phyloP scores from a whole-genome alignment of 129 eudicot genomes.

The Flaveria bidentis region DNA sequence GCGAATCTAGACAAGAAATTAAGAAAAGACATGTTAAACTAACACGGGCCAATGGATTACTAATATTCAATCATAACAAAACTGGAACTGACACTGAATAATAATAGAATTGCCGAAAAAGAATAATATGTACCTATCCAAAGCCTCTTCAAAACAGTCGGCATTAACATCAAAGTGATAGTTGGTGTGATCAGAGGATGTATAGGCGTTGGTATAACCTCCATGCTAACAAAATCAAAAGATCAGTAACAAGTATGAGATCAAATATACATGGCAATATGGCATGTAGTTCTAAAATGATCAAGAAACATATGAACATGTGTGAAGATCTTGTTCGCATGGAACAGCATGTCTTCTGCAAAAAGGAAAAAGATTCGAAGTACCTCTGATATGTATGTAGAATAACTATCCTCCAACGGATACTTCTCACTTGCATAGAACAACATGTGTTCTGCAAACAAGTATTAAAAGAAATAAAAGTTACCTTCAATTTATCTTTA shows the following conservation, averaged over 20 bases:
- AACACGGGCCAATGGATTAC: conserved; percentile 17
- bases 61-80: neutral
- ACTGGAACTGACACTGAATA: conserved; percentile 4
- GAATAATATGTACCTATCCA: conserved; percentile 67
- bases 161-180: conserved; percentile 83
- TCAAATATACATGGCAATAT: neutral
- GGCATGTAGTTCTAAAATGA: neutral
- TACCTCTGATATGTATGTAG: conserved; percentile 91
- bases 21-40: conserved; percentile 28
- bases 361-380: neutral
- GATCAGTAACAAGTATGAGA: neutral
- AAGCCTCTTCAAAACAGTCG: conserved; percentile 89
- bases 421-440: conserved; percentile 98
- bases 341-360: conserved; percentile 7
- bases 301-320: conserved; percentile 1
- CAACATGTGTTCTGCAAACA: conserved; percentile 93
- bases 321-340: neutral
- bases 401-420: conserved; percentile 96
- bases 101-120: neutral
- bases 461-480: conserved; percentile 4
- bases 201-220: conserved; percentile 90
- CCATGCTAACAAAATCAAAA: conserved; percentile 64
- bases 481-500: conserved; percentile 1
- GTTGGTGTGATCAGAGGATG: conserved; percentile 81
- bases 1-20: conserved; percentile 75